Conservation (phyloP, 495 filamentous ascomycete species). For the Ramalina intermedia region DNA sequence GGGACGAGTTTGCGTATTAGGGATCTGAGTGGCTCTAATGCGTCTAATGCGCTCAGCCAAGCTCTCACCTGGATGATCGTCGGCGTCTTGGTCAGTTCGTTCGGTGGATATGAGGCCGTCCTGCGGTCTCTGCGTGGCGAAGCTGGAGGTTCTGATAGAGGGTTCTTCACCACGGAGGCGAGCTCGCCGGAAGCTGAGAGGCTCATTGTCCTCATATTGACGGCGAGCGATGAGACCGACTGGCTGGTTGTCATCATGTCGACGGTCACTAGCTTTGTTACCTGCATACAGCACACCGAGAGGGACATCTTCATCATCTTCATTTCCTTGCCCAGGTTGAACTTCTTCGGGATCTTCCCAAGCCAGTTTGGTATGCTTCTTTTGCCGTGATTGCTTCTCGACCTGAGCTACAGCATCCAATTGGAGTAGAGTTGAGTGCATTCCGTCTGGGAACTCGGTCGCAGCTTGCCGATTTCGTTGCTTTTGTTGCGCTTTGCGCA, state of each 20-base stretch:
- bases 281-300: slow-evolving; percentile 64
- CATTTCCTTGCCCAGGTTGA: slow-evolving; percentile 21
- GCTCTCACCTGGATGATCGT: slow-evolving; percentile 62
- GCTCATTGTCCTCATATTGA: slow-evolving; percentile 83
- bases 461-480: slow-evolving; percentile 54
- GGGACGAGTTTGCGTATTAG: slow-evolving; percentile 31
- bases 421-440: slow-evolving; percentile 80
- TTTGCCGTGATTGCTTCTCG: slow-evolving; percentile 57
- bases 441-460: slow-evolving; percentile 53
- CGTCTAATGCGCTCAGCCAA: slow-evolving; percentile 60
- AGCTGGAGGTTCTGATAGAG: slow-evolving; percentile 11
- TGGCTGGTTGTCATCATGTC: slow-evolving; percentile 45
- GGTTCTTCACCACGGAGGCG: slow-evolving; percentile 49
- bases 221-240: slow-evolving; percentile 73
- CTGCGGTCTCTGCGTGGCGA: slow-evolving; percentile 22
- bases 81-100: slow-evolving; percentile 24
- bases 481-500: slow-evolving; percentile 74
- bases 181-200: slow-evolving; percentile 64
- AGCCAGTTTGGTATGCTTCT: slow-evolving; percentile 66
- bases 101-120: slow-evolving; percentile 9
- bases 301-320: slow-evolving; percentile 64
- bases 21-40: slow-evolving; percentile 38
- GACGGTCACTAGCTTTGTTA: slow-evolving; percentile 32
- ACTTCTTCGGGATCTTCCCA: slow-evolving; percentile 61
- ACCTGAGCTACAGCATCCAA: slow-evolving; percentile 84